phyloP scores from a whole-genome alignment of 306 rosid genomes.

The Mimosa pudica region DNA sequence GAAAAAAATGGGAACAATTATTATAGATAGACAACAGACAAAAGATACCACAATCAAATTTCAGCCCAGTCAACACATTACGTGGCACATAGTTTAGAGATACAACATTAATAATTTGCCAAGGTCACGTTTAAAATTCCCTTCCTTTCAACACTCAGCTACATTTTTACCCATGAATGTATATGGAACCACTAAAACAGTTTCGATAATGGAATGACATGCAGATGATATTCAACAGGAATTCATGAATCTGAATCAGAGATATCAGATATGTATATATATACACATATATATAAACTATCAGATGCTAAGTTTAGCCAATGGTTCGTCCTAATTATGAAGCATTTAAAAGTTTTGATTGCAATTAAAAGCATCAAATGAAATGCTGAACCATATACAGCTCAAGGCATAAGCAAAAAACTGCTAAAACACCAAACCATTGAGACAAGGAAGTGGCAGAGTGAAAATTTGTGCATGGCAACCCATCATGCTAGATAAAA shows the following conservation, averaged over 20 bases:
- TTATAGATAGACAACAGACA: background rate
- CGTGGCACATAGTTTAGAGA: background rate
- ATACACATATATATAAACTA: background rate
- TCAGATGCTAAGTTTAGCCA: constrained; percentile 6
- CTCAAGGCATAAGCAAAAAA: no score
- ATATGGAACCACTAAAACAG: background rate
- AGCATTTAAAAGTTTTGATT: background rate
- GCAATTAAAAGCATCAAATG: background rate
- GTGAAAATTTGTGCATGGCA: background rate
- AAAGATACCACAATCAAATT: background rate
- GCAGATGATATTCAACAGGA: background rate
- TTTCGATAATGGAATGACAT: background rate
- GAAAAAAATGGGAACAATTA: background rate
- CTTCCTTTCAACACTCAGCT: constrained; percentile 3
- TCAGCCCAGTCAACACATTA: background rate
- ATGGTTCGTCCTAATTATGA: constrained; percentile 3
- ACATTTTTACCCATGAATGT: background rate
- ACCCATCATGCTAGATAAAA: background rate
- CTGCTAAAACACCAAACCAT: background rate
- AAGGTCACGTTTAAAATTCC: background rate
- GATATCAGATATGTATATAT: background rate
- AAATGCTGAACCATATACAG: background rate
- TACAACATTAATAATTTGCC: background rate
- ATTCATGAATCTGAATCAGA: background rate
- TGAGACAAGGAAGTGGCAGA: background rate